Conservation (phyloP, 371 early-diverging fungal genomes). For the Amoeboaphelidium occidentale region DNA sequence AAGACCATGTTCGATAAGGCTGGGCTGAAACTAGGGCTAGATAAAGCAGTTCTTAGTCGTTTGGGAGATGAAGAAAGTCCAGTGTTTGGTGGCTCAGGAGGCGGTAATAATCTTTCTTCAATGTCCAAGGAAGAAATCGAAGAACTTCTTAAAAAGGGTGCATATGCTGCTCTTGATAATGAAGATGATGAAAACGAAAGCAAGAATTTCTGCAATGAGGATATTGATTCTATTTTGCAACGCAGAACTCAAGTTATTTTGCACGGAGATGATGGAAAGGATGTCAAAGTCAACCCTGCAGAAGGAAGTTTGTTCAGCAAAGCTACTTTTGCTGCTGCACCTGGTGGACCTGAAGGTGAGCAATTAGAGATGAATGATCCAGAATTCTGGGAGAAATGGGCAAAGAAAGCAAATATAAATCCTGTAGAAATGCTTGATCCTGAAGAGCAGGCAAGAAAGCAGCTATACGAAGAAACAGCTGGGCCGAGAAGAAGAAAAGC, state of each 20-base stretch:
- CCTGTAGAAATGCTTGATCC: conserved; percentile 23
- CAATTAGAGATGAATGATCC: conserved; percentile 80
- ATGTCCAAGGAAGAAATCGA: conserved; percentile 61
- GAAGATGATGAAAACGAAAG: conserved; percentile 55
- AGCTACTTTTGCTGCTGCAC: conserved; percentile 56
- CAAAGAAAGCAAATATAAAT: conserved; percentile 47
- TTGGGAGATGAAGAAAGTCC: conserved; percentile 17
- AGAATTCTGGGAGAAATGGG: conserved; percentile 92
- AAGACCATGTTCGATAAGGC: conserved; percentile 90
- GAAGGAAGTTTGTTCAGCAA: conserved; percentile 73
- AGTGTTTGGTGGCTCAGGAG: conserved; percentile 8
- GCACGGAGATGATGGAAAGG: conserved; percentile 18
- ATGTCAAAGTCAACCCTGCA: not conserved
- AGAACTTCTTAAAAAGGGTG: conserved; percentile 65
- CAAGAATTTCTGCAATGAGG: conserved; percentile 75
- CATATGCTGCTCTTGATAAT: conserved; percentile 28
- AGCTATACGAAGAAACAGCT: conserved; percentile 3
- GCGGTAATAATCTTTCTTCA: conserved; percentile 10
- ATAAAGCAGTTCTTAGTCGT: conserved; percentile 61
- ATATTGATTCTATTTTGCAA: conserved; percentile 84
- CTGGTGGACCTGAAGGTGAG: conserved; percentile 7
- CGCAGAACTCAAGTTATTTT: conserved; percentile 65
- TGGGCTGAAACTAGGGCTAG: conserved; percentile 73
- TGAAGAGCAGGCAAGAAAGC: conserved; percentile 17
- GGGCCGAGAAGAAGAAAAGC: conserved; percentile 2